phyloP scores from a whole-genome alignment of 805 yeast genomes.

The Pichia cabralensis region DNA sequence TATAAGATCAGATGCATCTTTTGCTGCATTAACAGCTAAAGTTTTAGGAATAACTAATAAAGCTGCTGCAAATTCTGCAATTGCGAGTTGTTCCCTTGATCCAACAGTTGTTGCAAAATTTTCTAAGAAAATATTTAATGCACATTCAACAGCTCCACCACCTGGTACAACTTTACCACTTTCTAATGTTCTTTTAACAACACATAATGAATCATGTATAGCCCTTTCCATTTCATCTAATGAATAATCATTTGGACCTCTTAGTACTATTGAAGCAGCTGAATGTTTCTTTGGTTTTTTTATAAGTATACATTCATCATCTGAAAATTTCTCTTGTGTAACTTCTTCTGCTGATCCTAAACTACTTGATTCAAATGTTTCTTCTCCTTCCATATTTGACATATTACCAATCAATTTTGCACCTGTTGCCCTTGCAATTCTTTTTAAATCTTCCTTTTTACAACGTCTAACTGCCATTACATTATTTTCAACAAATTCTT shows the following conservation, averaged over 20 bases:
- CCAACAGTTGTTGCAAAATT: conserved; percentile 97
- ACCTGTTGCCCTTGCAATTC: conserved; percentile 97
- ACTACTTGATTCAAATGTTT: conserved; percentile 74
- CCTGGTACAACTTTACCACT: conserved; percentile 95
- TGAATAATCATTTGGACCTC: conserved; percentile 94
- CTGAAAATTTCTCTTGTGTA: conserved; percentile 80
- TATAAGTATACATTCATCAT: conserved; percentile 91
- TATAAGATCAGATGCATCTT: conserved; percentile 88
- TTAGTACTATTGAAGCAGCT: conserved; percentile 79
- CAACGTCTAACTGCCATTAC: conserved; percentile 96
- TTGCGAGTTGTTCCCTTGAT: conserved; percentile 94
- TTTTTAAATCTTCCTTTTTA: conserved; percentile 89
- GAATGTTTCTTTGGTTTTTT: conserved; percentile 89
- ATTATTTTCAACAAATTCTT: conserved; percentile 83
- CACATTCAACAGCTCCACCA: conserved; percentile 99
- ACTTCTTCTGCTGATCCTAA: conserved; percentile 89
- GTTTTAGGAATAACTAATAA: conserved; percentile 91
- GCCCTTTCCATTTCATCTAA: conserved; percentile 99
- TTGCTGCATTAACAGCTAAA: conserved; percentile 93
- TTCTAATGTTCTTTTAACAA: conserved; percentile 92
- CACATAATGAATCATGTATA: conserved; percentile 85
- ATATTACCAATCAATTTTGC: conserved; percentile 80
- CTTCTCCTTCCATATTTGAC: conserved; percentile 94
- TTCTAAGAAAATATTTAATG: conserved; percentile 87
- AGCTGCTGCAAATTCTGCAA: conserved; percentile 93